A percentile compares a stretch with the other conserved stretches of the same genome.
These are phyloP conservation scores for Capniomyces stellatus DNA, from an alignment of 371 early-diverging fungal species.

Conservation along the genomic window DNA sequence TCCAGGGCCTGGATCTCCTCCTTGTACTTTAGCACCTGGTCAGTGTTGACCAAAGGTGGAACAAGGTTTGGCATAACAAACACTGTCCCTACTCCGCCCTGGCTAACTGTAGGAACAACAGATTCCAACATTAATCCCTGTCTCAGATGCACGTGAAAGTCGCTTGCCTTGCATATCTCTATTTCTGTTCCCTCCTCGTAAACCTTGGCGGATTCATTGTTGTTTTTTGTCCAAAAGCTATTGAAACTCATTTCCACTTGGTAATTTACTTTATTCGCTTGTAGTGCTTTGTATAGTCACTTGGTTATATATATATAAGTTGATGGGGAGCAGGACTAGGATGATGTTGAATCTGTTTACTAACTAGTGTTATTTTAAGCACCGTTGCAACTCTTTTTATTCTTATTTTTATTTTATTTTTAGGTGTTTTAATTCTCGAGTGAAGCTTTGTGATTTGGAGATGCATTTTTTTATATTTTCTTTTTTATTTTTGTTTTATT, in stretches of 20 bases:
- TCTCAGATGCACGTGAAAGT: conserved; percentile 88
- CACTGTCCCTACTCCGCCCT: conserved; percentile 74
- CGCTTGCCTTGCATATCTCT: conserved; percentile 35
- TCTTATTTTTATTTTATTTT: no score
- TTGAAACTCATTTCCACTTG: background rate
- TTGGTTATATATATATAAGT: no score
- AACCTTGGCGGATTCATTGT: background rate
- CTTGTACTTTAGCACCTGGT: conserved; percentile 72
- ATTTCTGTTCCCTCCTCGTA: background rate
- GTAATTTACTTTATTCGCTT: no score
- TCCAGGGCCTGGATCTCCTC: conserved; percentile 53
- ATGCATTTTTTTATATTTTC: no score
- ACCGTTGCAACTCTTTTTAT: no score
- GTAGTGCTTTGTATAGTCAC: no score
- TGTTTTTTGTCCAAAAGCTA: background rate
- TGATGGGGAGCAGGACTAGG: no score
- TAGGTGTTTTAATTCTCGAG: no score
- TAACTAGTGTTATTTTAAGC: no score
- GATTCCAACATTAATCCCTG: conserved; percentile 81
- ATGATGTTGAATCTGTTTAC: no score
- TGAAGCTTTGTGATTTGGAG: no score
- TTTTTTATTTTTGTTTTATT: no score
- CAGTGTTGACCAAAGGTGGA: conserved; percentile 75
- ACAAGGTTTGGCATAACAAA: conserved; percentile 93
- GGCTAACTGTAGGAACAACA: conserved; percentile 61